phyloP scores from a whole-genome alignment of 179 eudicot genomes.

The Sideroxylon spinosum region DNA sequence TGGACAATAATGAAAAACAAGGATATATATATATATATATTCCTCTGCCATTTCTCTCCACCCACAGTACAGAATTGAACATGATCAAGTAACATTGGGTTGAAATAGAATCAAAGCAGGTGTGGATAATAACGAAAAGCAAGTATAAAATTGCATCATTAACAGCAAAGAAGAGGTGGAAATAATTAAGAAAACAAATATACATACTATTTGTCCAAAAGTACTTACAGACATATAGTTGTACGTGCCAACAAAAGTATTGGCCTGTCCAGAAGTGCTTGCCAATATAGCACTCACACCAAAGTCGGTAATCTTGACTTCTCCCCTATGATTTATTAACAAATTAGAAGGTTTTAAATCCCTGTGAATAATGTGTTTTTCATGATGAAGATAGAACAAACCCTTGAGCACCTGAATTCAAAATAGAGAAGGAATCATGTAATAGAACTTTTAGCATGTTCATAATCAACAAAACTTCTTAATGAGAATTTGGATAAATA shows the following conservation, averaged over 20 bases:
- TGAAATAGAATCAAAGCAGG: no score
- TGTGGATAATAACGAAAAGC: no score
- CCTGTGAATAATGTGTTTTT: slow-evolving; percentile 88
- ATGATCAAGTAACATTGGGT: no score
- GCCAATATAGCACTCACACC: slow-evolving; percentile 93
- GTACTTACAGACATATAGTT: slow-evolving; percentile 92
- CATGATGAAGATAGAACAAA: slow-evolving; percentile 90
- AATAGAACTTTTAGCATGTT: neutral
- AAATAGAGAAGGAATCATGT: neutral
- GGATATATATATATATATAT: neutral
- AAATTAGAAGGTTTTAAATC: slow-evolving; percentile 94
- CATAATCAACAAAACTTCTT: neutral
- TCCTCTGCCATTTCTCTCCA: no score
- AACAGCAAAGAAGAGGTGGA: no score
- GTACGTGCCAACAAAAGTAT: slow-evolving; percentile 83
- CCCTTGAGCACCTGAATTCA: slow-evolving; percentile 79
- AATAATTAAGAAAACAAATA: no score
- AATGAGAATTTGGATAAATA: slow-evolving; percentile 1
- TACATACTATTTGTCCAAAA: neutral
- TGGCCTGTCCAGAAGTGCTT: slow-evolving; percentile 87
- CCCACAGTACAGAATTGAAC: no score
- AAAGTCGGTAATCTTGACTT: slow-evolving; percentile 97
- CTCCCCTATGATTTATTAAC: slow-evolving; percentile 91
- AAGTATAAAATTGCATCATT: no score
- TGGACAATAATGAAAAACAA: no score